Evolutionary conservation across 257 asterid genomes (phyloP).

Genomic region (Misopates orontium): DNA sequence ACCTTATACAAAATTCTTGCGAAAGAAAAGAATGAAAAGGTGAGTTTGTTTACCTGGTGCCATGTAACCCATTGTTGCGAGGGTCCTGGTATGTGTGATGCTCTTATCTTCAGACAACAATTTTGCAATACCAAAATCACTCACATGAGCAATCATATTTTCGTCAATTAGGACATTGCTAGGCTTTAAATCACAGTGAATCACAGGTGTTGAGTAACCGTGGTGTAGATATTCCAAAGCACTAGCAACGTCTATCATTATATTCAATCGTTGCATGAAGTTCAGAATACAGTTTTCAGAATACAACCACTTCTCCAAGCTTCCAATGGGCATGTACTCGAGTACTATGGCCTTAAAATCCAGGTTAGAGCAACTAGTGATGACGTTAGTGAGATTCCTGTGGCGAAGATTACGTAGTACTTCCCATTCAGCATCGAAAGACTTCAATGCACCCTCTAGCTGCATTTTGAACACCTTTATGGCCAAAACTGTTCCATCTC

Average conservation of each 20-base stretch:
- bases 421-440: conserved; percentile 37
- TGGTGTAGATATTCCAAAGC: conserved; percentile 33
- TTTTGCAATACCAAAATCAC: too few relatives aligned
- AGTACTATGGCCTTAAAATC: too few relatives aligned
- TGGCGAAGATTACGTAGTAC: too few relatives aligned
- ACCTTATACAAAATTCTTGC: neutral
- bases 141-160: conserved; percentile 35
- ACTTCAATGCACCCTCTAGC: conserved; percentile 27
- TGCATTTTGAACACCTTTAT: conserved; percentile 40
- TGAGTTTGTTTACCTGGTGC: conserved; percentile 31
- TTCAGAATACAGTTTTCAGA: conserved; percentile 15
- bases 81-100: too few relatives aligned
- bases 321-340: conserved; percentile 38
- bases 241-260: conserved; percentile 42
- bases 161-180: conserved; percentile 35
- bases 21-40: neutral
- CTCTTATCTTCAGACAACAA: too few relatives aligned
- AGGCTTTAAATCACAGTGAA: conserved; percentile 40
- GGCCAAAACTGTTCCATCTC: conserved; percentile 22
- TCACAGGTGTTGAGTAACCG: conserved; percentile 28
- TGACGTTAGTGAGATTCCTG: too few relatives aligned
- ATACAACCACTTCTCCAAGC: conserved; percentile 39
- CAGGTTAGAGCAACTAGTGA: too few relatives aligned
- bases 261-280: conserved; percentile 22
- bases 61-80: too few relatives aligned